phyloP scores from a whole-genome alignment of 306 rosid genomes.

The Mimosa pudica region DNA sequence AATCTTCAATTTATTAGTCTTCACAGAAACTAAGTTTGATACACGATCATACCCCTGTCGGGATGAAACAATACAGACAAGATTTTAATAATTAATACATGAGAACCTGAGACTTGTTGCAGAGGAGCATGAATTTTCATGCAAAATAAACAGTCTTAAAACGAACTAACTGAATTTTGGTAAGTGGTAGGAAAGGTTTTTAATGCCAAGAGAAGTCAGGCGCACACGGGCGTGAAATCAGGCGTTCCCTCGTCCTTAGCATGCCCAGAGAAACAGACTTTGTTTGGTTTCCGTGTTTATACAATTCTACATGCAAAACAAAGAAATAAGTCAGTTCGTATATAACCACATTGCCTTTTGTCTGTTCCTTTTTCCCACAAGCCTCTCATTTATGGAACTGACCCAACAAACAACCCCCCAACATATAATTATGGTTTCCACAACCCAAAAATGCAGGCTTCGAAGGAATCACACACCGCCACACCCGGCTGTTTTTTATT shows the following conservation, averaged over 20 bases:
- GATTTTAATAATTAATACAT: neutral
- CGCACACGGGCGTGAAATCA: neutral
- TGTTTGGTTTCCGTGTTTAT: conserved; percentile 16
- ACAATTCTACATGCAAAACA: conserved; percentile 13
- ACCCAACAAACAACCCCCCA: conserved; percentile 30
- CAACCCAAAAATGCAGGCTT: conserved; percentile 17
- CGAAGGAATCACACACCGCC: conserved; percentile 28
- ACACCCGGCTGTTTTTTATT: conserved; percentile 19
- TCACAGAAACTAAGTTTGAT: neutral
- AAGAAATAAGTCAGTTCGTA: neutral
- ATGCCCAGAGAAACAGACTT: neutral
- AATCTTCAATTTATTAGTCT: neutral
- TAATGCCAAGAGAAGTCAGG: too few relatives aligned
- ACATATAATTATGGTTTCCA: neutral
- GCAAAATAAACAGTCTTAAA: neutral
- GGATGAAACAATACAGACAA: neutral
- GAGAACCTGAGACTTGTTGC: neutral
- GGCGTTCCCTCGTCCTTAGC: neutral
- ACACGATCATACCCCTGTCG: neutral
- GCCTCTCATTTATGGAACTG: conserved; percentile 39
- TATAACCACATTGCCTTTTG: conserved; percentile 11
- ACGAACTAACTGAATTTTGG: neutral
- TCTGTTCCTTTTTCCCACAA: conserved; percentile 32
- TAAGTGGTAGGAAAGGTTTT: too few relatives aligned
- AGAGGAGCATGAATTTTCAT: neutral